Base-by-base conservation (phyloP, 2,329 filamentous ascomycete genomes). In the Chrysosporium keratinophilum region DNA sequence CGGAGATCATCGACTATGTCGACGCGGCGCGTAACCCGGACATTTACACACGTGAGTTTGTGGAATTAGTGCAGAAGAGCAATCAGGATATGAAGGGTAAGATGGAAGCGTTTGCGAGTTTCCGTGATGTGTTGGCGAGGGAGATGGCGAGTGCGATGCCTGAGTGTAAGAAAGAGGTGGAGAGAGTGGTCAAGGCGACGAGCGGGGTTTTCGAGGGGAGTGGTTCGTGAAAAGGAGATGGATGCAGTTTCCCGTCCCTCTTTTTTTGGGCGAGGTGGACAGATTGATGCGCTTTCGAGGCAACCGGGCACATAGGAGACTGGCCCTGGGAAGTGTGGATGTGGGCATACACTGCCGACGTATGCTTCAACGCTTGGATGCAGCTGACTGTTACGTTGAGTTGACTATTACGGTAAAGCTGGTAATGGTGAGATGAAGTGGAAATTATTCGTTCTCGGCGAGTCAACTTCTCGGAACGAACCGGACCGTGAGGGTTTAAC, bases 1-100 rank as follows among this genome's bases (percentile, higher is more conserved):
- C 78, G 3, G 80, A 83, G 59, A 78, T 84, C 33, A 77, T 82
- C 58, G 73, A 75, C 53, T 84, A 83, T 63, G 79, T 84, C 34
- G 80, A 83, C 60, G 71, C 75, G 17, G 76, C 78, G 15, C 77
- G 81, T 19, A 84, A 84, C 61, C 81, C 81, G 6, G 81, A 84
- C 61, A 83, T 84, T 59, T 84, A 82, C 66, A 83, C 80, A 7
- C 75, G 81, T 44, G 80, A 84, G 60, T 82, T 83, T 58, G 78
- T 84, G 43, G 81, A 84, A 66, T 70, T 79, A 28, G 78, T 81
- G 7, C 80, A 83, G 69, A 73, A 76, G 57, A 76, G 77, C 47
- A 84, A 84, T 58, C 79, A 82, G 62, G 76, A 79, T 65, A 67
- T 83, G 50, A 81, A 79, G 60, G 81, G 81, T 33, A 79, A 80